phyloP scores from a whole-genome alignment of 805 yeast species.

The Metschnikowia gelsemii region DNA sequence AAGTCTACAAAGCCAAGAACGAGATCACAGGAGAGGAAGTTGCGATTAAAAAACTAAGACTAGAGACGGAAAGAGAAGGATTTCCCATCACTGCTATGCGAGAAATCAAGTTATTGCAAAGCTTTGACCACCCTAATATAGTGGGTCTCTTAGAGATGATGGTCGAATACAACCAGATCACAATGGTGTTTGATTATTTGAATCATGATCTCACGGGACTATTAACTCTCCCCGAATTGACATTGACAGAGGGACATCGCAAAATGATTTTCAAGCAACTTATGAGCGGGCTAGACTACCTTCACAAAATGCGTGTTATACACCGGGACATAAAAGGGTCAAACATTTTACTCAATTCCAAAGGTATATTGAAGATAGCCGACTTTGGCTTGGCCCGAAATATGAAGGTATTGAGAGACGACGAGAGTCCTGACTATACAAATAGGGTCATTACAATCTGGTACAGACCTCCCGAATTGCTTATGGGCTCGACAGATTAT shows the following conservation, averaged over 20 bases:
- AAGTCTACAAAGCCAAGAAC: conserved; percentile 86
- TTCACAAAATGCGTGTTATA: conserved; percentile 65
- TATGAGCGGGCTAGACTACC: conserved; percentile 64
- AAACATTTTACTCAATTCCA: conserved; percentile 62
- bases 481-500: conserved; percentile 87
- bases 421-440: conserved; percentile 76
- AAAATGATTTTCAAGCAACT: conserved; percentile 67
- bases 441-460: conserved; percentile 94
- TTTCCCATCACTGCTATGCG: conserved; percentile 95
- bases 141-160: conserved; percentile 85
- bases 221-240: conserved; percentile 69
- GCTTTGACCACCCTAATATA: conserved; percentile 77
- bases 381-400: conserved; percentile 82
- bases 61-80: conserved; percentile 90
- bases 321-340: conserved; percentile 86
- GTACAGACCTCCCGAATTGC: conserved; percentile 95
- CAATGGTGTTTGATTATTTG: conserved; percentile 91
- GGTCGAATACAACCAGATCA: conserved; percentile 72
- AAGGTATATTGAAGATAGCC: conserved; percentile 67
- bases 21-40: conserved; percentile 63
- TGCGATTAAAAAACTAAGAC: conserved; percentile 82
- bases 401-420: conserved; percentile 55
- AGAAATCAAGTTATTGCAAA: conserved; percentile 82
- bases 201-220: conserved; percentile 92
- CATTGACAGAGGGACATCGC: conserved; percentile 59